Evolutionary conservation across 2,329 filamentous ascomycete species (phyloP), one percentile per base, ranked within the genome.

Genomic region (Paraconiothyrium sp.): DNA sequence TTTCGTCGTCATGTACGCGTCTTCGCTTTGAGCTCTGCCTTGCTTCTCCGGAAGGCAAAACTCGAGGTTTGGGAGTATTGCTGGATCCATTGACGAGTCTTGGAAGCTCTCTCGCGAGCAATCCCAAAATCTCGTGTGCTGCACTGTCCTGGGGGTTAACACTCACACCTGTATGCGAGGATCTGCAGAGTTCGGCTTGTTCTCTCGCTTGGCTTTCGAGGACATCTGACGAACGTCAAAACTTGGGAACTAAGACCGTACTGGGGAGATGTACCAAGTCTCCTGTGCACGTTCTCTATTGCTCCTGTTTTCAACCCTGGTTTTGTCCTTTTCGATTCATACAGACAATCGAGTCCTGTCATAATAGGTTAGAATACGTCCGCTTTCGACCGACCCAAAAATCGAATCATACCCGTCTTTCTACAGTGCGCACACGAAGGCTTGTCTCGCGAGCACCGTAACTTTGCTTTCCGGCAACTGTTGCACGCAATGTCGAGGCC

Each of bases 221-320:
- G n/a, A 59, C 54, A 62, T 68, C 66, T 68, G 11, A 13, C 9
- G 14, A 7, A 20, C 2, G 32, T 56, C 14, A 56, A 24, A 37
- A 39, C 10, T 35, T 43, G n/a, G 49, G n/a, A 39, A 30, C 13
- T 30, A 8, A 6, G 14, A 13, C 20, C 2, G 27, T 32, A n/a
- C 37, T 2, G 16, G 14, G 27, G 51, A n/a, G 14, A 16, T 16
- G 6, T 63, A 66, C 66, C 63, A 16, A 68, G 51, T 58, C 66
- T 59, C 30, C 62, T 59, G 37, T 68, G 66, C 2, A 68, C 51
- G 46, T 68, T 67, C 24, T 68, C 66, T 27, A 68, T 61, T n/a
- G 66, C 66, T n/a, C 66, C 66, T 35, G 62, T 39, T 44, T 68
- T 68, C 27, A 68, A 41, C 6, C 66, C 66, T 16, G 66, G 66